Evolutionary conservation across 129 eudicot species (phyloP).

Genomic region (Centella asiatica): DNA sequence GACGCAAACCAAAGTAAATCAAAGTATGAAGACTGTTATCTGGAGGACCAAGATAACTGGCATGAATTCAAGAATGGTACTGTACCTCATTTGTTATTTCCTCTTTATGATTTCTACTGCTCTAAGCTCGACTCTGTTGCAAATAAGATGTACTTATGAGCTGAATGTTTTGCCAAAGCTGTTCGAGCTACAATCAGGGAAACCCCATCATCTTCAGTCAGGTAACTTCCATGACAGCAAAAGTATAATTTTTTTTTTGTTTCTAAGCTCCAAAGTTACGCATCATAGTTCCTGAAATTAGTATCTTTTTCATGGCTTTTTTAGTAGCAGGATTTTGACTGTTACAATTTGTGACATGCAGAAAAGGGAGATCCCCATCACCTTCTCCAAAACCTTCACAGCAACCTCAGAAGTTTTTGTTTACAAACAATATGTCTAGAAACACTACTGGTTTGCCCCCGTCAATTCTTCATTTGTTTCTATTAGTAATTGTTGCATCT

Average conservation of each 20-base stretch:
- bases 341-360: constrained; percentile 22
- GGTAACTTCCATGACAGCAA: constrained; percentile 29
- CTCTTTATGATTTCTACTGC: not conserved
- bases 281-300: constrained; percentile 4
- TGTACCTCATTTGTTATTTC: not conserved
- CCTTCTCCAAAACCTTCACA: constrained; percentile 44
- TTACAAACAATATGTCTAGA: constrained; percentile 29
- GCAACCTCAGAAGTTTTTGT: constrained; percentile 39
- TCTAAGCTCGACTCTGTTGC: not conserved
- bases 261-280: not conserved
- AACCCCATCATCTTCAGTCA: constrained; percentile 41
- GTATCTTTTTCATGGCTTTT: constrained; percentile 1
- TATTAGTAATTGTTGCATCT: not conserved
- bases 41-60: constrained; percentile 56
- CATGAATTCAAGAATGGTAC: constrained; percentile 57
- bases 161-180: constrained; percentile 24
- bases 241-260: too few species aligned
- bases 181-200: constrained; percentile 56
- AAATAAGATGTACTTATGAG: not conserved
- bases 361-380: constrained; percentile 67
- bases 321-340: constrained; percentile 12
- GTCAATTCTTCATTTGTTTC: not conserved
- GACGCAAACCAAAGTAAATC: constrained; percentile 30
- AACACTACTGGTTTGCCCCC: constrained; percentile 44
- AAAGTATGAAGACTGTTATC: constrained; percentile 38